These are phyloP conservation scores for Osmozyma mogii DNA, from an alignment of 805 yeast genomes.

Conservation along the genomic window DNA sequence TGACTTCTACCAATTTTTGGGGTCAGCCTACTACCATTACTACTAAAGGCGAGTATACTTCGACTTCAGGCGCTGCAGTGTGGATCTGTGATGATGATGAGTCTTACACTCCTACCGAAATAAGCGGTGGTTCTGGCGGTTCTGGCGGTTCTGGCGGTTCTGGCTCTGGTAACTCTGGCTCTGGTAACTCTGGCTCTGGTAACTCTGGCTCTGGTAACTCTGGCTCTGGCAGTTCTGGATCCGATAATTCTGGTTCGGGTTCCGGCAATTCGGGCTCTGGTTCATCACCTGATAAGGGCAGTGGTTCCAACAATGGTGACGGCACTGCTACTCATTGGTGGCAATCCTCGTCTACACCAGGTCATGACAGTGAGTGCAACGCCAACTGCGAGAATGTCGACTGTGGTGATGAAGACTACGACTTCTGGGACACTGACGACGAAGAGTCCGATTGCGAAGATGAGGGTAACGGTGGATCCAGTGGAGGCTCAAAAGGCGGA, in stretches of 20 bases:
- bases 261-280: no score
- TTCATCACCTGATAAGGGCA: no score
- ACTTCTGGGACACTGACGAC: conserved; percentile 11
- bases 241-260: no score
- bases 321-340: conserved; percentile 8
- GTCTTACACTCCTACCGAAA: conserved; percentile 2
- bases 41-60: conserved; percentile 6
- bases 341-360: conserved; percentile 5
- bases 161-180: no score
- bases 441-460: conserved; percentile 4
- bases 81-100: conserved; percentile 10
- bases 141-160: no score
- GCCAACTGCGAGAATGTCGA: conserved; percentile 11
- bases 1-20: conserved; percentile 7
- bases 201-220: no score
- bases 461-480: conserved; percentile 5
- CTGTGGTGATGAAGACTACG: conserved; percentile 13
- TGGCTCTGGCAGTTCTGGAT: no score
- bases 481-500: conserved; percentile 1
- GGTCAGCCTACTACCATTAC: conserved; percentile 8
- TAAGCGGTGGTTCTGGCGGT: conserved; percentile 2
- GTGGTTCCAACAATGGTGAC: conserved; percentile 2
- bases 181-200: no score
- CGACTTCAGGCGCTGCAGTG: conserved; percentile 7
- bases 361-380: conserved; percentile 9